Conservation (phyloP, 306 rosid species). For the Pueraria montana region DNA sequence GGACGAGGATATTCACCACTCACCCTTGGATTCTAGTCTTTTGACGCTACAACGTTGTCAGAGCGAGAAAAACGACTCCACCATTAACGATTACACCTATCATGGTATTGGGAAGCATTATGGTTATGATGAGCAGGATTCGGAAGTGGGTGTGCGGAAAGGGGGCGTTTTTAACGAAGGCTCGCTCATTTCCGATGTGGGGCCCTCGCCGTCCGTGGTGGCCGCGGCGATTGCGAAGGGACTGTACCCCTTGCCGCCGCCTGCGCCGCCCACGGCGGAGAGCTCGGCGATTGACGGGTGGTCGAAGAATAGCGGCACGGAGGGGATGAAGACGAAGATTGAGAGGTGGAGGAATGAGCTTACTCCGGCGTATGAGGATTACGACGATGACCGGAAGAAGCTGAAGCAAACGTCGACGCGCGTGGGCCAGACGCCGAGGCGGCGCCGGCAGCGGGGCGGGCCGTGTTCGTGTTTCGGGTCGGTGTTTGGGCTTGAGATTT, state of each 20-base stretch:
- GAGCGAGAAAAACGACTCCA: conserved; percentile 55
- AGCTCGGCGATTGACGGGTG: conserved; percentile 65
- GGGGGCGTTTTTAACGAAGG: conserved; percentile 37
- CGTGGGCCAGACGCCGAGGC: neutral
- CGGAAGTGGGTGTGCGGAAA: conserved; percentile 31
- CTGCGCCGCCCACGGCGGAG: neutral
- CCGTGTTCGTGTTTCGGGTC: conserved; percentile 80
- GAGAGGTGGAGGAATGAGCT: conserved; percentile 78
- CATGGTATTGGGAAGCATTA: neutral
- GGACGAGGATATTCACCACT: neutral
- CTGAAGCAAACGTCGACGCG: conserved; percentile 17
- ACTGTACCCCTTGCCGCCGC: conserved; percentile 47
- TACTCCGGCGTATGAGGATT: conserved; percentile 59
- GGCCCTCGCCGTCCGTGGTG: conserved; percentile 80
- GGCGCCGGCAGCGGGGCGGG: conserved; percentile 10
- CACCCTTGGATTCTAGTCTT: neutral
- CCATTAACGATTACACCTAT: conserved; percentile 21
- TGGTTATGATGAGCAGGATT: conserved; percentile 22
- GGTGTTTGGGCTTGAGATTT: conserved; percentile 69
- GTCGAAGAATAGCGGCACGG: conserved; percentile 62
- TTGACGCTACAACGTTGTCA: conserved; percentile 51
- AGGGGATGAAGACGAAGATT: conserved; percentile 74
- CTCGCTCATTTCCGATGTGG: conserved; percentile 67
- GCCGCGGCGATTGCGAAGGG: conserved; percentile 80
- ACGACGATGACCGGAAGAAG: neutral